These are phyloP conservation scores for Glarea lozoyensis DNA, from an alignment of 495 filamentous ascomycete genomes.

Conservation along the genomic window DNA sequence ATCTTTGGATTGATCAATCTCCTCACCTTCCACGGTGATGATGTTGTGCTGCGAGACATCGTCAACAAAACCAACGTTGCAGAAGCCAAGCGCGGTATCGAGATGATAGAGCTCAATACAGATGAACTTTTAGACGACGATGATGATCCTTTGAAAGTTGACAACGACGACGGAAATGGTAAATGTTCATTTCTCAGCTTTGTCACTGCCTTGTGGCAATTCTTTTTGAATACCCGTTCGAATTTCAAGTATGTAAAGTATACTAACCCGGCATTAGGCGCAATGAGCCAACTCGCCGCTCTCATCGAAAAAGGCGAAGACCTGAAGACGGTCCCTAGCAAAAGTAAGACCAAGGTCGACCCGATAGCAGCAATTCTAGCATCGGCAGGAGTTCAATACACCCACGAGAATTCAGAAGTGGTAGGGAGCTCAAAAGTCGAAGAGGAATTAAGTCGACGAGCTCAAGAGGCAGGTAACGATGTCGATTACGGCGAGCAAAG, in stretches of 20 bases:
- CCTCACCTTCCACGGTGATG: constrained; percentile 73
- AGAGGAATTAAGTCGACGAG: constrained; percentile 64
- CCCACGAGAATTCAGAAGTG: constrained; percentile 93
- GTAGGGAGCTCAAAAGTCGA: constrained; percentile 84
- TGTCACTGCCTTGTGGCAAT: too few relatives aligned
- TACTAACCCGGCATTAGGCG: too few relatives aligned
- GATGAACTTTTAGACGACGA: constrained; percentile 46
- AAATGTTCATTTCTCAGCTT: too few relatives aligned
- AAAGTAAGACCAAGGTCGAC: constrained; percentile 47
- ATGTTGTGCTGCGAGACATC: constrained; percentile 77
- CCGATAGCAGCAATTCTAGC: constrained; percentile 85
- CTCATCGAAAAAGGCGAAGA: constrained; percentile 47
- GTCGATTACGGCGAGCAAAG: constrained; percentile 33
- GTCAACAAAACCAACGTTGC: constrained; percentile 98
- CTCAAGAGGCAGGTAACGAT: constrained; percentile 54
- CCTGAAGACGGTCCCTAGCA: constrained; percentile 19
- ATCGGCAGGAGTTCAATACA: constrained; percentile 85
- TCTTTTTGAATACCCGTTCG: too few relatives aligned
- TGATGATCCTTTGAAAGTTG: constrained; percentile 36
- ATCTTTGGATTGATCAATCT: constrained; percentile 88
- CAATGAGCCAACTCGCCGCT: constrained; percentile 69
- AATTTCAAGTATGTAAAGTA: too few relatives aligned
- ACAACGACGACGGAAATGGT: constrained; percentile 45
- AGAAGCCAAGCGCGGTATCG: constrained; percentile 79
- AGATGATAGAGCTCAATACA: constrained; percentile 64